Evolutionary conservation across 352 stramenopile genomes (phyloP).

Genomic region (Pythium oligandrum): DNA sequence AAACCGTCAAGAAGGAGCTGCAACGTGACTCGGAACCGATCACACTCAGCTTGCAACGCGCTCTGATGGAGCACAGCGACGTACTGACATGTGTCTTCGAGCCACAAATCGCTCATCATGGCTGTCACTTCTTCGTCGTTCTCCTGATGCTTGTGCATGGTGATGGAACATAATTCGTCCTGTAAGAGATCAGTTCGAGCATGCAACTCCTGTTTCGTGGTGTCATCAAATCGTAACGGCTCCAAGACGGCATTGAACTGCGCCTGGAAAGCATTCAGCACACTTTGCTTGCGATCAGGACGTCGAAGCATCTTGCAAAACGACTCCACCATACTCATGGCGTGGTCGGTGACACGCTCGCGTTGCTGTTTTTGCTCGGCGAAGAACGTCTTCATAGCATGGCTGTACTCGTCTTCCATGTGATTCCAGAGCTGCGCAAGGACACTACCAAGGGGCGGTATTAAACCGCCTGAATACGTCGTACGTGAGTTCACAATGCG

Average conservation of each 20-base stretch:
- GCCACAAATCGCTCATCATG: constrained; percentile 48
- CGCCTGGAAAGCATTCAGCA: constrained; percentile 63
- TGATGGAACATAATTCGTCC: constrained; percentile 44
- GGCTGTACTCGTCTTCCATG: constrained; percentile 53
- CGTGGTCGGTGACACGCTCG: constrained; percentile 19
- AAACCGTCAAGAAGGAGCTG: constrained; percentile 55
- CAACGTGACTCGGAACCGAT: constrained; percentile 59
- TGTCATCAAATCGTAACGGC: constrained; percentile 79
- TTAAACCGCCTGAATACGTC: constrained; percentile 13
- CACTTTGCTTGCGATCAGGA: constrained; percentile 56
- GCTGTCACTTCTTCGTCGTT: constrained; percentile 44
- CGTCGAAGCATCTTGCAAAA: constrained; percentile 60
- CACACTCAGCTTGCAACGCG: constrained; percentile 62
- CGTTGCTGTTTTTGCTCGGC: constrained; percentile 31
- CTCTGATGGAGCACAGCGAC: constrained; percentile 45
- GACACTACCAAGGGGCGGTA: constrained; percentile 23
- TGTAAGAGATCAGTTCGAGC: constrained; percentile 66
- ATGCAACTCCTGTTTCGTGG: constrained; percentile 79
- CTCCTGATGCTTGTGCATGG: constrained; percentile 31
- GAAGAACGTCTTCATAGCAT: constrained; percentile 42
- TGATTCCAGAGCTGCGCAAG: constrained; percentile 45
- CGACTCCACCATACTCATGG: constrained; percentile 27
- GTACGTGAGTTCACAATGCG: constrained; percentile 1
- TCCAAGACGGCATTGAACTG: constrained; percentile 78
- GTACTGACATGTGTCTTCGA: constrained; percentile 47